A percentile compares a stretch with the other conserved stretches of the same genome.
These are phyloP conservation scores for Sequoiadendron giganteum DNA, from an alignment of 75 land plant genomes.

Conservation along the genomic window DNA sequence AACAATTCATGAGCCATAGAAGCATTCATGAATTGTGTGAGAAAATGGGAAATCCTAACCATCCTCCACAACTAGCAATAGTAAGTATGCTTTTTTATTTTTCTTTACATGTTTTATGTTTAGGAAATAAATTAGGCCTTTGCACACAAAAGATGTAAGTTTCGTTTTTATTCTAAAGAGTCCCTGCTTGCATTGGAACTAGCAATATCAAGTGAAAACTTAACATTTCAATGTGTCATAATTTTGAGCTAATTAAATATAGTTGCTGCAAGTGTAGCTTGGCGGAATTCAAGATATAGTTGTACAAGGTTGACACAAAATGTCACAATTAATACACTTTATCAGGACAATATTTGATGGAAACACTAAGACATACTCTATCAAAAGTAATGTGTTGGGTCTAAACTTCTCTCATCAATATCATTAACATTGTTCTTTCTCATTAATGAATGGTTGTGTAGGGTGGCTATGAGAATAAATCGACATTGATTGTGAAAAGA, in stretches of 20 bases:
- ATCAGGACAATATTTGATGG: background rate
- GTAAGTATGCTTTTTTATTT: slow-evolving; percentile 33
- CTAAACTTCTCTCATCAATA: too few relatives aligned
- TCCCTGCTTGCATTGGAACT: background rate
- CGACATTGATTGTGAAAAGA: too few relatives aligned
- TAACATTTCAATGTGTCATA: background rate
- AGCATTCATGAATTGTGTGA: slow-evolving; percentile 35
- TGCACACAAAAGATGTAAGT: background rate
- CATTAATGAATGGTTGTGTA: too few relatives aligned
- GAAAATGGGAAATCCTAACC: slow-evolving; percentile 33
- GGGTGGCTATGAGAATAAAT: too few relatives aligned
- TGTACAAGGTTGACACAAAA: background rate
- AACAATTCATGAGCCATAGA: slow-evolving; percentile 20
- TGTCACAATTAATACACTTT: background rate
- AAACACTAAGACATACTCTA: too few relatives aligned
- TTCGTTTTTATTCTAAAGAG: background rate
- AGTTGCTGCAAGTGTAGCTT: background rate
- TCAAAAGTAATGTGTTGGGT: too few relatives aligned
- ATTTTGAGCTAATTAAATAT: background rate
- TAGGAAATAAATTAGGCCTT: background rate
- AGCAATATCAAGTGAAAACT: background rate
- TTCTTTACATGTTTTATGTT: background rate
- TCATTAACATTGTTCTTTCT: too few relatives aligned
- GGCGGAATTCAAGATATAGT: background rate
- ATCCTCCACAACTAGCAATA: slow-evolving; percentile 58